Base-by-base conservation (phyloP, 208 protist genomes). In the Leishmania turanica region DNA sequence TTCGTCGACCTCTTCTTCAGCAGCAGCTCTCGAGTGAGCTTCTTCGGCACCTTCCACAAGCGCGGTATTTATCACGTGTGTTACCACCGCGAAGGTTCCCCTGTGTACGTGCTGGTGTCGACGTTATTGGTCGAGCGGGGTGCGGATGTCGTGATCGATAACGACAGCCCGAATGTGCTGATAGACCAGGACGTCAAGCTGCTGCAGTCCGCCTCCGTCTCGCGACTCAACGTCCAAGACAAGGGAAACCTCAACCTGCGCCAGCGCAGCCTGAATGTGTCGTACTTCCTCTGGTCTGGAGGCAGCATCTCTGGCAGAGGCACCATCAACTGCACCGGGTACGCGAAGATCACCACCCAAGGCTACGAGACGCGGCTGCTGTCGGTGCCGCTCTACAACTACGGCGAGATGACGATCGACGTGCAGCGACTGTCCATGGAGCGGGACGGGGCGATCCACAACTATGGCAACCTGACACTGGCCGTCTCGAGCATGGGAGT, bases 371-470 rank as follows among this genome's bases (percentile, higher is more conserved):
- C 90, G 69, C 89, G 89, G 15, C 83, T 84, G 66, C 79, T 96
- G 19, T 81, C 85, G 5, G 88, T 94, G 70, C 81, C 89, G 51
- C 86, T 96, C 54, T 84, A 89, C 77, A 96, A 96, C 87, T 94
- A 92, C 77, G 92, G 90, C 70, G 90, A 93, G 34, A 94, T 96
- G 89, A 90, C 87, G n/a, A 93, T 96, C 47, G 92, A 94, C 84
- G 88, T 93, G 69, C 90, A 92, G 79, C 89, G 90, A 24, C 86
- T 96, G 27, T 79, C 81, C 51, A 54, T 96, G 42, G 88, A 92
- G 72, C 84, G 83, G 24, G 88, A 92, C 5, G 92, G 92, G 3
- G 87, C 84, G 37, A 91, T 96, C 60, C 88, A 96, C 84, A 96
- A 96, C 77, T 94, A 91, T 74, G 92, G 92, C 68, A 93, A 93